These are phyloP conservation scores for Erythrophleum ivorense DNA, from an alignment of 331 rosid genomes.

Conservation along the genomic window DNA sequence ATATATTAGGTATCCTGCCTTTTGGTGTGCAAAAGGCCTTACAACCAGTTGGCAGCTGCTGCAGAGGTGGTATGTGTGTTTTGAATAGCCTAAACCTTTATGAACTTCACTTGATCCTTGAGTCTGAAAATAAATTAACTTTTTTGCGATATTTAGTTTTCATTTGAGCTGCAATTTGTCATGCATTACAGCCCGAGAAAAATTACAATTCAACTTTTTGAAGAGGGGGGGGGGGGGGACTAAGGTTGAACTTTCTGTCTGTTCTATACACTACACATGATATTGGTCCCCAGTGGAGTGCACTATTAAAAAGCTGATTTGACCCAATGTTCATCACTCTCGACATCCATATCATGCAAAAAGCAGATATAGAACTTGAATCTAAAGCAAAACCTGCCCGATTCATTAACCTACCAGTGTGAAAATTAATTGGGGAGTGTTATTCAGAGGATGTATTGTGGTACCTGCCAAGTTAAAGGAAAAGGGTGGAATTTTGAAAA, in stretches of 20 bases:
- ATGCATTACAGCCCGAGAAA: not conserved
- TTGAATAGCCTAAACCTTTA: not conserved
- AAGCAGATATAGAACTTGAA: not conserved
- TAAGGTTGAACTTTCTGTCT: not conserved
- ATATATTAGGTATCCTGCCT: not conserved
- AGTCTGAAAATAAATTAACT: not conserved
- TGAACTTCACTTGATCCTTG: not conserved
- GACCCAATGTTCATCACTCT: not conserved
- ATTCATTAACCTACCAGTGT: not conserved
- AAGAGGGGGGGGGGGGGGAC: no score
- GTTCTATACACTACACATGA: not conserved
- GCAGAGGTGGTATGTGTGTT: not conserved
- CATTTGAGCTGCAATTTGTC: not conserved
- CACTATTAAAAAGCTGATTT: no score
- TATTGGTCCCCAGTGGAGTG: not conserved
- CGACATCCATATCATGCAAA: not conserved
- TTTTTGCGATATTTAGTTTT: not conserved
- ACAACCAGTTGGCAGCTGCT: not conserved
- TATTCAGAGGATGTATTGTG: not conserved
- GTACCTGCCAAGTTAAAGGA: not conserved
- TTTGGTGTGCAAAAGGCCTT: not conserved
- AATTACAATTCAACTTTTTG: not conserved
- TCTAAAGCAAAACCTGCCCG: not conserved
- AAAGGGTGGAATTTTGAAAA: not conserved
- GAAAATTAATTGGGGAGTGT: not conserved